These are phyloP conservation scores for Epichloe coenophiala DNA, from an alignment of 2,329 filamentous ascomycete species.

Conservation along the genomic window DNA sequence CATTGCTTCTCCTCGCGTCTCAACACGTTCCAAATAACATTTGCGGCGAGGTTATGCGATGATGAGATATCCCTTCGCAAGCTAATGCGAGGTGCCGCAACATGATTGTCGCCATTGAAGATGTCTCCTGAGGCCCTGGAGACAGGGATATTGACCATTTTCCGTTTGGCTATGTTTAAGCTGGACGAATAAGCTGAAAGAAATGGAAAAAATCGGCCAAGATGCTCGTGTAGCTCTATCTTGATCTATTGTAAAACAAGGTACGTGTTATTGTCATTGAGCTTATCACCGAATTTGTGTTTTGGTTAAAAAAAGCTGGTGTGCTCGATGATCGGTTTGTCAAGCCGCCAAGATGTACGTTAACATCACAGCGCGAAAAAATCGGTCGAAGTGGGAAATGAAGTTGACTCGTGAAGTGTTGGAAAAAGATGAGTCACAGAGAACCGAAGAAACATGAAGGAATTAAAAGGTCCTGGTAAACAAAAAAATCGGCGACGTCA, in stretches of 20 bases:
- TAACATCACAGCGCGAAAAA: not conserved
- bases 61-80: slow-evolving; percentile 8
- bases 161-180: slow-evolving; percentile 5
- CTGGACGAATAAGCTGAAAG: not conserved
- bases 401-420: not conserved
- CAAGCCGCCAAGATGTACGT: not conserved
- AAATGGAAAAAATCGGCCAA: not conserved
- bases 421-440: not conserved
- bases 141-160: slow-evolving; percentile 3
- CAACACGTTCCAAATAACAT: slow-evolving; percentile 6
- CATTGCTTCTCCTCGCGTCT: slow-evolving; percentile 3
- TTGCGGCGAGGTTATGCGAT: not conserved
- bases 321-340: not conserved
- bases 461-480: not conserved
- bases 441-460: not conserved
- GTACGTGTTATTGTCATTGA: slow-evolving; percentile 12
- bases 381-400: not conserved
- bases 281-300: not conserved
- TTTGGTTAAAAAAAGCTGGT: not conserved
- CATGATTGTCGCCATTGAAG: slow-evolving; percentile 9
- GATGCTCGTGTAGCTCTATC: not conserved
- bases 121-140: slow-evolving; percentile 5
- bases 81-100: slow-evolving; percentile 16
- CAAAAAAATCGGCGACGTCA: not conserved
- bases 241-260: slow-evolving; percentile 1